Conservation (phyloP, 2,329 filamentous ascomycete genomes). For the Nigrospora sphaerica region DNA sequence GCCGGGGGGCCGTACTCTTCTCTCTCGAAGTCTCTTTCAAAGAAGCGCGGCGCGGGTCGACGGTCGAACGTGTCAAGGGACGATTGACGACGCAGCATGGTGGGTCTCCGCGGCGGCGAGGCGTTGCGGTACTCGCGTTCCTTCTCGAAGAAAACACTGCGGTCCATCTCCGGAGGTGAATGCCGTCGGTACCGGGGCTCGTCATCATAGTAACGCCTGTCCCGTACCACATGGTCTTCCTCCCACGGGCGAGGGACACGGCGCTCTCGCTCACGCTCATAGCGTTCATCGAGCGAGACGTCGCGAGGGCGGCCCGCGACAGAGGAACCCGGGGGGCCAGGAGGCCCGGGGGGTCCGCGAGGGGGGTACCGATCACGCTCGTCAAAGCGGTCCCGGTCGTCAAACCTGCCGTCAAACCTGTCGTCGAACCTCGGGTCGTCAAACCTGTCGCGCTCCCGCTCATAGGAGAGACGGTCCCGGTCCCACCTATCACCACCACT, state of each 20-base stretch:
- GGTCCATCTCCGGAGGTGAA: conserved; percentile 41
- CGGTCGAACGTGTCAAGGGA: conserved; percentile 88
- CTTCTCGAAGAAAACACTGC: conserved; percentile 47
- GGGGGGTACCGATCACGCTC: conserved; percentile 43
- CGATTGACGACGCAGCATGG: conserved; percentile 72
- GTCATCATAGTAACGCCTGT: conserved; percentile 51
- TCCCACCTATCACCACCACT: conserved; percentile 44
- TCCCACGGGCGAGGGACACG: conserved; percentile 35
- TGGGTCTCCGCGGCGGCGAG: conserved; percentile 54
- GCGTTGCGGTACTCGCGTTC: conserved; percentile 42
- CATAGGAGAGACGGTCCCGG: conserved; percentile 41
- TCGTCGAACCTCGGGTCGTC: conserved; percentile 17
- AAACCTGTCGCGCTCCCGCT: conserved; percentile 37
- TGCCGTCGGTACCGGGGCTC: conserved; percentile 29
- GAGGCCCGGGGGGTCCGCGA: conserved; percentile 26
- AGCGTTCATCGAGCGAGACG: conserved; percentile 39
- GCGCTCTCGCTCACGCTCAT: conserved; percentile 44
- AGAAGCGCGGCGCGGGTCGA: conserved; percentile 45
- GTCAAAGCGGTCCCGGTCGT: conserved; percentile 45
- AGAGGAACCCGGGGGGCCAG: conserved; percentile 7
- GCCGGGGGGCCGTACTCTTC: conserved; percentile 46
- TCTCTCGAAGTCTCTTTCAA: conserved; percentile 27
- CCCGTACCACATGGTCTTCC: conserved; percentile 36
- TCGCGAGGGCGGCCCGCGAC: conserved; percentile 27
- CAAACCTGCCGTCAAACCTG: conserved; percentile 14